These are phyloP conservation scores for Aspergillus saccharolyticus DNA, from an alignment of 495 filamentous ascomycete genomes.

Conservation along the genomic window DNA sequence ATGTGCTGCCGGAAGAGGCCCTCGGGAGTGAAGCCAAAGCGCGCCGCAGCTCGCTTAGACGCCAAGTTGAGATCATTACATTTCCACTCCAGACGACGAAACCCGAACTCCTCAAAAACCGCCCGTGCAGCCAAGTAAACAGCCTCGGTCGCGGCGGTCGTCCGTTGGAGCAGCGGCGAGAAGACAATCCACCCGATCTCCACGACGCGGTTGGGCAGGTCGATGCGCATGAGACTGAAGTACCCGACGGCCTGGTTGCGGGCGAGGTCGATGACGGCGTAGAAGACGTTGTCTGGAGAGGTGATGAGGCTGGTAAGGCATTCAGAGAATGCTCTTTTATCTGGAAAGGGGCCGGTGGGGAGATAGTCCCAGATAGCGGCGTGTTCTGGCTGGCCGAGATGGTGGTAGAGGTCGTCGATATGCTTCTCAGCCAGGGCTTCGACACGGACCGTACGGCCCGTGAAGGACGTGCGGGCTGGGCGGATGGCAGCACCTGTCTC, in stretches of 20 bases:
- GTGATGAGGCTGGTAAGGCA: constrained; percentile 22
- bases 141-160: constrained; percentile 46
- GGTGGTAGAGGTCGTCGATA: constrained; percentile 34
- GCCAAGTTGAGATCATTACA: constrained; percentile 46
- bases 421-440: constrained; percentile 33
- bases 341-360: constrained; percentile 33
- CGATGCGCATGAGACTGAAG: constrained; percentile 40
- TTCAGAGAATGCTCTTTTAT: constrained; percentile 27
- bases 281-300: constrained; percentile 35
- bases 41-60: constrained; percentile 43
- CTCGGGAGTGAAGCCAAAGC: constrained; percentile 50
- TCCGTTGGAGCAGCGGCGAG: constrained; percentile 41
- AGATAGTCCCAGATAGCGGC: constrained; percentile 46
- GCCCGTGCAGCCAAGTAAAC: constrained; percentile 44
- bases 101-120: constrained; percentile 47
- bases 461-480: constrained; percentile 16
- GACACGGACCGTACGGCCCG: constrained; percentile 36
- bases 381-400: constrained; percentile 31
- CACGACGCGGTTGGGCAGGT: constrained; percentile 29
- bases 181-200: constrained; percentile 51
- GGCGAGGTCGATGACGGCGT: constrained; percentile 35
- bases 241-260: constrained; percentile 33
- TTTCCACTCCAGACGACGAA: constrained; percentile 56
- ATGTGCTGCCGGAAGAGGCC: constrained; percentile 53
- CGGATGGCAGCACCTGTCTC: constrained; percentile 14